Base-by-base conservation (phyloP, 805 yeast species). In the Cephaloascus fragrans region DNA sequence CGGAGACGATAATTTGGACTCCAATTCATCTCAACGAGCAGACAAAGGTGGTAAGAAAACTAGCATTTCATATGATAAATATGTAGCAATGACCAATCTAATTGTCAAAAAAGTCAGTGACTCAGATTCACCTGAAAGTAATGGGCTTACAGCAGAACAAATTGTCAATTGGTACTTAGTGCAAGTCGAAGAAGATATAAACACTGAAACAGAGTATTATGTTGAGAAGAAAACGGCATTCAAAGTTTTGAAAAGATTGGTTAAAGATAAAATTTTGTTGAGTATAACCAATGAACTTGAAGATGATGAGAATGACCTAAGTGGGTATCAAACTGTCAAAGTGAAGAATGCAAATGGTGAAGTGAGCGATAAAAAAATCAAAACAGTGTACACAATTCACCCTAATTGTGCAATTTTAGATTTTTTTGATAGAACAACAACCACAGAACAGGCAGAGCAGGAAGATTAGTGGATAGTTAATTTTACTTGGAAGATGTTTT, bases 381-480 rank as follows among this genome's bases (percentile, higher is more conserved):
- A 47, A 32, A 53, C 66, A 8, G 67, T 67, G 26, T 67, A 65
- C 47, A 65, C 66, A 19, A 49, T 67, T 36, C 95, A 86, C 64
- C 96, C 96, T 40, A 86, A 86, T 57, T 83, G 89, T 62, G 83
- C 88, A 15, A 75, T 83, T 42, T 69, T 80, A 47, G 94, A 84
- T 48, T 71, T 73, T 55, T 69, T 75, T 44, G 79, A 73, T 43
- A 73, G 59, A 44, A 42, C 57, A 3, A 12, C 9, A 8, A 16
- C 23, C n/a, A 18, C n/a, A 34, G 36, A 34, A 16, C n/a, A 18
- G 20, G 20, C 35, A 9, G n/a, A 32, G 16, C n/a, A 32, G 35
- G 29, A 10, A 10, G 29, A 26, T 26, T n/a, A n/a, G n/a, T n/a
- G n/a, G n/a, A n/a, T n/a, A n/a, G n/a, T n/a, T n/a, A n/a, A n/a